Percentiles rank a stretch among this genome's conserved stretches.
phyloP scores from a whole-genome alignment of 2,329 filamentous ascomycete species.

The Beauveria asiatica region DNA sequence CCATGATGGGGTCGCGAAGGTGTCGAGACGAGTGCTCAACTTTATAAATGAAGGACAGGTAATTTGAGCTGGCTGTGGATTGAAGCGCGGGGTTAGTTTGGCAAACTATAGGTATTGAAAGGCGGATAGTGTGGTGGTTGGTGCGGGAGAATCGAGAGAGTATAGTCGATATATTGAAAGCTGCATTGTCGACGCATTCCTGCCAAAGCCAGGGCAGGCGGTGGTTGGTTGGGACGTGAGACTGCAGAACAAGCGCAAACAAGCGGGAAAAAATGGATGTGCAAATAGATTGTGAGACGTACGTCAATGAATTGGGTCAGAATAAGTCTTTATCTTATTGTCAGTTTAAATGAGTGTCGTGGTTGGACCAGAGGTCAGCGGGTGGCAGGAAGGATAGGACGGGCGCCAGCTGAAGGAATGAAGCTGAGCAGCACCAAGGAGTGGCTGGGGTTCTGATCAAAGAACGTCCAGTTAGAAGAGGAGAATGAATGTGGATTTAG shows the following conservation, averaged over 20 bases:
- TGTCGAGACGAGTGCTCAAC: slow-evolving; percentile 13
- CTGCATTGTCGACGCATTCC: slow-evolving; percentile 6
- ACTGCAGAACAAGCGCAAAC: neutral
- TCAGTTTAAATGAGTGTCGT: slow-evolving; percentile 11
- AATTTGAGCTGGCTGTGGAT: slow-evolving; percentile 11
- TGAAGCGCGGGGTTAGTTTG: neutral
- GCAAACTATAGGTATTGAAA: neutral
- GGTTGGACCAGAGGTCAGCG: slow-evolving; percentile 2
- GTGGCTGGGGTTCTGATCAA: slow-evolving; percentile 10
- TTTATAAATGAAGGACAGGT: slow-evolving; percentile 16
- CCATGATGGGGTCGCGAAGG: slow-evolving; percentile 10
- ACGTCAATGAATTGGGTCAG: neutral
- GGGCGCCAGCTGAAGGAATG: slow-evolving; percentile 28
- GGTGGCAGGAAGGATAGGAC: slow-evolving; percentile 28
- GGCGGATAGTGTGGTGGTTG: neutral
- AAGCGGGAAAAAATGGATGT: neutral
- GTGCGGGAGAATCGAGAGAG: neutral
- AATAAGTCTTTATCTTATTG: neutral
- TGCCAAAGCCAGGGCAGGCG: neutral
- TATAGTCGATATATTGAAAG: slow-evolving; percentile 4
- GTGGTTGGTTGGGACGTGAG: neutral
- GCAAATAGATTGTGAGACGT: neutral
- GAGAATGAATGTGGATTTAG: slow-evolving; percentile 11
- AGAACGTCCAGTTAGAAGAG: slow-evolving; percentile 12
- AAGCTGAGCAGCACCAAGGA: slow-evolving; percentile 22